Percentiles rank a stretch among this genome's conserved stretches.
phyloP scores from a whole-genome alignment of 2,329 filamentous ascomycete genomes.

The Clonostachys chloroleuca region DNA sequence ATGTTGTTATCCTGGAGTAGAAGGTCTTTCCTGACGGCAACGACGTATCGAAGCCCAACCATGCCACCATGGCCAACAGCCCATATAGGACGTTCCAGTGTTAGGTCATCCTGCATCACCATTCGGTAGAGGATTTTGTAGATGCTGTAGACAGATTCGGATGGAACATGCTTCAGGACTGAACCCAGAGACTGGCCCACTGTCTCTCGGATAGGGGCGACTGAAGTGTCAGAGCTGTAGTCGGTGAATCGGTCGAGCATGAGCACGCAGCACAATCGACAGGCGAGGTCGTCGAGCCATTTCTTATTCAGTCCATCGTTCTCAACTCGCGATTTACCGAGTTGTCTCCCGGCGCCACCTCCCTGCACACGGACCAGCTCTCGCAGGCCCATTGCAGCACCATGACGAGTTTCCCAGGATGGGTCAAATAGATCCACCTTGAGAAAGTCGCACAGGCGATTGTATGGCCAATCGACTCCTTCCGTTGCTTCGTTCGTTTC shows the following conservation, averaged over 20 bases:
- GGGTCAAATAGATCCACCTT: slow-evolving; percentile 91
- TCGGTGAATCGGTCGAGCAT: slow-evolving; percentile 98
- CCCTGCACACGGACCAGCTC: slow-evolving; percentile 93
- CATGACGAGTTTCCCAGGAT: slow-evolving; percentile 93
- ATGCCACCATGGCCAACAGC: slow-evolving; percentile 97
- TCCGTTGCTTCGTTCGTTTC: slow-evolving; percentile 73
- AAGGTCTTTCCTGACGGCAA: slow-evolving; percentile 90
- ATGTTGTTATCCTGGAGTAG: slow-evolving; percentile 78
- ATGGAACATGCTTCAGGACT: slow-evolving; percentile 77
- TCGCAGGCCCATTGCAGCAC: slow-evolving; percentile 89
- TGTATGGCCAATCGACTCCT: slow-evolving; percentile 88
- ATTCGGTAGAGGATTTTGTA: slow-evolving; percentile 83
- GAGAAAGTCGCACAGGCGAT: slow-evolving; percentile 88
- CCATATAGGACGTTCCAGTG: slow-evolving; percentile 74
- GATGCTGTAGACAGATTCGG: slow-evolving; percentile 74
- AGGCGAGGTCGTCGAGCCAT: slow-evolving; percentile 95
- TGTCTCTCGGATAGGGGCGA: slow-evolving; percentile 92
- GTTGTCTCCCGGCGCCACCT: slow-evolving; percentile 74
- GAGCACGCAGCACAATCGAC: slow-evolving; percentile 88
- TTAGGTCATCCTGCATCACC: slow-evolving; percentile 84
- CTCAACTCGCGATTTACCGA: slow-evolving; percentile 63
- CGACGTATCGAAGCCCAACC: slow-evolving; percentile 92
- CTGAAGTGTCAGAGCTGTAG: slow-evolving; percentile 95
- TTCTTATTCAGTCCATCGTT: slow-evolving; percentile 77
- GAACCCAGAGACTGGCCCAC: slow-evolving; percentile 92